Base-by-base conservation (phyloP, 2,329 filamentous ascomycete species). In the Mycogone perniciosa region DNA sequence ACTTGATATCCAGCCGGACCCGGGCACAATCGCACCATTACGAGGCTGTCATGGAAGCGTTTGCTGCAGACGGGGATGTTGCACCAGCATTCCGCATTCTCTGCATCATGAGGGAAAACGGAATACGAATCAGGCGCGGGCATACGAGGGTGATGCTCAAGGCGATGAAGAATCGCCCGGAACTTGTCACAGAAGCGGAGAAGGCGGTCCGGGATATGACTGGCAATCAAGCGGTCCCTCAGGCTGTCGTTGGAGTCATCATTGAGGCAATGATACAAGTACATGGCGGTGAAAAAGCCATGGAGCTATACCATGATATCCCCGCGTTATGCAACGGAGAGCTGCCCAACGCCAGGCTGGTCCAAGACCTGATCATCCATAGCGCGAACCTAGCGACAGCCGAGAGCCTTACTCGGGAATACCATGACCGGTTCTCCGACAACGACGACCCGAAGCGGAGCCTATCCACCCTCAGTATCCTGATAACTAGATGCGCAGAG, bases 1-100 rank as follows among this genome's bases (percentile, higher is more conserved):
- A 82, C 27, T 57, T 62, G 47, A 51, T 70, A 2, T 61, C 67
- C 4, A 54, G 50, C 33, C 60, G 62, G 13, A 63, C 78, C 1
- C 74, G 77, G 38, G 73, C 90, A 35, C 72, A 76, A 7, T 67
- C 77, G 5, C 76, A 86, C 55, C 89, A 96, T 63, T 95, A 93
- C 67, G 89, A 95, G 65, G 77, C 85, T 30, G 76, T 96, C 30
- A 72, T 91, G 6, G 82, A 88, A 51, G 79, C 86, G 4, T 89
- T 95, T 62, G 73, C 82, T 8, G 70, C 72, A 4, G 61, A 65
- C 4, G 73, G 76, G 2, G 82, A 93, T 56, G 61, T 92, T 6
- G 68, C 71, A 27, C 80, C 82, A 29, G 86, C 87, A 0, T 75
- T 96, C 34, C 78, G 80, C 38, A 76, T 87, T 1, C 73, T 96